Evolutionary conservation across 495 filamentous ascomycete species (phyloP).

Genomic region (Cercophora samala): DNA sequence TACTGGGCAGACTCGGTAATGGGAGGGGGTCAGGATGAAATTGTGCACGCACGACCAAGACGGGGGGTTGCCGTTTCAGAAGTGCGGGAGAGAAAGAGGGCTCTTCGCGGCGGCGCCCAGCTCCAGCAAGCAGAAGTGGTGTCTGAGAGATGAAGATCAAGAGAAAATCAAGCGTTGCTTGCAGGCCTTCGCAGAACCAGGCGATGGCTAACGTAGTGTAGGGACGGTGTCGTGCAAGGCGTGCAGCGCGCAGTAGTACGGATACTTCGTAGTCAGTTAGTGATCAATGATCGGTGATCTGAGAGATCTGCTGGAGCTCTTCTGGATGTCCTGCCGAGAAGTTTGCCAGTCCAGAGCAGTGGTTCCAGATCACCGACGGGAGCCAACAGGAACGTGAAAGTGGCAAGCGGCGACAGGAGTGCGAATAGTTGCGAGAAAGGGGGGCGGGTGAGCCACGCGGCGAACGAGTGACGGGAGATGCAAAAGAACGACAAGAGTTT

Average conservation of each 20-base stretch:
- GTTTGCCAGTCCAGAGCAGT: slow-evolving; percentile 11
- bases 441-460: slow-evolving; percentile 13
- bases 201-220: slow-evolving; percentile 10
- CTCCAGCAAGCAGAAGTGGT: slow-evolving; percentile 17
- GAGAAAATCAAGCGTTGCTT: slow-evolving; percentile 39
- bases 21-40: slow-evolving; percentile 18
- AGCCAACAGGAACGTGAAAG: background rate
- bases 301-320: slow-evolving; percentile 14
- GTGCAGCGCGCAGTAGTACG: background rate
- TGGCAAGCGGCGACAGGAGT: slow-evolving; percentile 11
- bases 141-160: slow-evolving; percentile 40
- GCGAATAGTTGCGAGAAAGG: slow-evolving; percentile 3
- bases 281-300: slow-evolving; percentile 15
- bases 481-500: background rate
- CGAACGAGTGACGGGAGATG: background rate
- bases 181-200: slow-evolving; percentile 24
- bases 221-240: slow-evolving; percentile 1
- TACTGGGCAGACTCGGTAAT: slow-evolving; percentile 13
- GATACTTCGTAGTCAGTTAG: background rate
- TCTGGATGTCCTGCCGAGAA: slow-evolving; percentile 12
- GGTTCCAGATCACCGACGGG: slow-evolving; percentile 18
- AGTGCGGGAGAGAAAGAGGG: slow-evolving; percentile 28
- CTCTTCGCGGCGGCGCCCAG: slow-evolving; percentile 16
- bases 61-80: slow-evolving; percentile 34
- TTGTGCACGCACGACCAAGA: slow-evolving; percentile 26